phyloP scores from a whole-genome alignment of 345 rosid species.

The Salix suchowensis region DNA sequence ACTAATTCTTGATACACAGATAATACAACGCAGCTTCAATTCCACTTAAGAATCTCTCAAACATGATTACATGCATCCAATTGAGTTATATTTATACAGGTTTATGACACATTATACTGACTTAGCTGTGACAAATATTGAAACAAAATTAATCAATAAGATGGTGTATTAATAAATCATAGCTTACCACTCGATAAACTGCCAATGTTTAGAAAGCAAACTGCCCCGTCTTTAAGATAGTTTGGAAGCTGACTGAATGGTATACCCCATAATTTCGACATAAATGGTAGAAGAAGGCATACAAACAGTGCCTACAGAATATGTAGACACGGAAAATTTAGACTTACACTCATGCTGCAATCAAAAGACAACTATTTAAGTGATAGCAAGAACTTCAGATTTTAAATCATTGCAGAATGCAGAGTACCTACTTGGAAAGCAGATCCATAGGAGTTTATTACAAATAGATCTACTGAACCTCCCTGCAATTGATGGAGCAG shows the following conservation, averaged over 20 bases:
- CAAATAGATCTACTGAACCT: conserved; percentile 79
- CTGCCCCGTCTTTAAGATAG: conserved; percentile 85
- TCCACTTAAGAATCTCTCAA: no score
- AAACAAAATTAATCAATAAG: no score
- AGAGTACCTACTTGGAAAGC: conserved; percentile 67
- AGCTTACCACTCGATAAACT: conserved; percentile 57
- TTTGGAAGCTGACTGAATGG: conserved; percentile 80
- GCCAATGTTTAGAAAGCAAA: conserved; percentile 82
- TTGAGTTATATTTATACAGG: no score
- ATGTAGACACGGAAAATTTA: conserved; percentile 17
- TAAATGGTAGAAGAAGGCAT: conserved; percentile 76
- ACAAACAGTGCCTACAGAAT: conserved; percentile 64
- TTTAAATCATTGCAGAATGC: conserved; percentile 6
- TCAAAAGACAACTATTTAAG: neutral
- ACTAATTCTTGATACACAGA: no score
- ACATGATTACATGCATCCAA: no score
- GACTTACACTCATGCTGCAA: conserved; percentile 8
- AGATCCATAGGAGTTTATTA: conserved; percentile 87
- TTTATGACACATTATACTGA: no score
- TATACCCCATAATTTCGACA: conserved; percentile 92
- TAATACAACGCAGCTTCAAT: no score
- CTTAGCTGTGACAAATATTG: no score
- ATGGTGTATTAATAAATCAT: neutral
- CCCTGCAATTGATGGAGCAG: conserved; percentile 48
- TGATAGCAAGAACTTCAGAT: neutral